A percentile compares a stretch with the other conserved stretches of the same genome.
Evolutionary conservation across 2,329 filamentous ascomycete species (phyloP).

Genomic region (Clonostachys rhizophaga): DNA sequence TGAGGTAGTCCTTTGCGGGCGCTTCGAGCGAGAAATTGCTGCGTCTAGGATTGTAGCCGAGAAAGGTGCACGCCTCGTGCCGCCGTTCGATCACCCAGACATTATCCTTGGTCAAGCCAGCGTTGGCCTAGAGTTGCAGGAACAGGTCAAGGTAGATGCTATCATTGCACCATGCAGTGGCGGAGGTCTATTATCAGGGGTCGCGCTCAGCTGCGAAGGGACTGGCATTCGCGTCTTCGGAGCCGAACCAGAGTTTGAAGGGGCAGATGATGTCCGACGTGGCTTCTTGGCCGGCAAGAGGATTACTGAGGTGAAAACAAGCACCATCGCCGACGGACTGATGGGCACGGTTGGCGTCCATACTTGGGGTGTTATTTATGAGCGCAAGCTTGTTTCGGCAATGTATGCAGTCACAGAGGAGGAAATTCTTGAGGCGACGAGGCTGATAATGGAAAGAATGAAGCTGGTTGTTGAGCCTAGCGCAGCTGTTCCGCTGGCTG

Average conservation of each 20-base stretch:
- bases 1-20: constrained; percentile 40
- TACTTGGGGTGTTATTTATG: constrained; percentile 68
- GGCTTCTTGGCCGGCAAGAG: constrained; percentile 57
- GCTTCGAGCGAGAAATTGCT: constrained; percentile 67
- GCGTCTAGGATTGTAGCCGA: constrained; percentile 55
- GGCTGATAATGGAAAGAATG: constrained; percentile 70
- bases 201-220: constrained; percentile 62
- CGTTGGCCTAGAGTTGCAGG: constrained; percentile 65
- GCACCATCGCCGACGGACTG: constrained; percentile 78
- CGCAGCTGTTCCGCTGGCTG: constrained; percentile 69
- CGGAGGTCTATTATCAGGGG: constrained; percentile 72
- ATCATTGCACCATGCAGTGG: constrained; percentile 75
- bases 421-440: constrained; percentile 67
- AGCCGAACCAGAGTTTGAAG: constrained; percentile 70
- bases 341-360: constrained; percentile 66
- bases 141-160: constrained; percentile 55
- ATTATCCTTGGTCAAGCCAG: constrained; percentile 83
- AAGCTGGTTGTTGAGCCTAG: constrained; percentile 81
- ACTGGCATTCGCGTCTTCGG: constrained; percentile 70
- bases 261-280: constrained; percentile 68
- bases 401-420: constrained; percentile 67
- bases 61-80: constrained; percentile 68
- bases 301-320: constrained; percentile 59
- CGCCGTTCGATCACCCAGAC: constrained; percentile 79
- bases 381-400: constrained; percentile 55